Evolutionary conservation across 1,284 basidiomycete genomes (phyloP), one percentile per base, ranked within the genome.

Genomic region (Cutaneotrichosporon sp.): DNA sequence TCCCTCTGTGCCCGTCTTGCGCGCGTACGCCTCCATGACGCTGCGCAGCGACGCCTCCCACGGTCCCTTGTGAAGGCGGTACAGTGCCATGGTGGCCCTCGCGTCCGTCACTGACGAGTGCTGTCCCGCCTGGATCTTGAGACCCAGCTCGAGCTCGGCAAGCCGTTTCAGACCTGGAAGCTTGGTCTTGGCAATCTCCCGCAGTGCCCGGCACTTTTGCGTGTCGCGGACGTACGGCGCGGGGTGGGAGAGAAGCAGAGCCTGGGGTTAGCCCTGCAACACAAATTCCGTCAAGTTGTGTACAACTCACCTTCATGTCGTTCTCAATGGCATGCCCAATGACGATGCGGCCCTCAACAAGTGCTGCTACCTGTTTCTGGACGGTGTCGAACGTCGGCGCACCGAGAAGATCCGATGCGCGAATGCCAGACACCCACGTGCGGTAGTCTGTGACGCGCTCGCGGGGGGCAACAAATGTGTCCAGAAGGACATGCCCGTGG

Each of bases 311-410:
- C 77, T 90, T 87, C 20, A 96, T 78, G 76, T 98, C 94, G 64
- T 98, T 93, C 63, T 87, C 81, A 8, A 98, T 79, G 0, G 94
- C 93, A 70, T 98, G 94, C 1, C 94, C 96, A 7, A 99, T 81
- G n/a, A 98, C 72, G 35, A 96, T 83, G 44, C 85, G 80, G 51
- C 86, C 90, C 58, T 88, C 83, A 17, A 96, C 73, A 14, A 97
- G 64, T 23, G 82, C 83, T 0, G 90, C 83, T 0, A 97, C 91
- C 52, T 81, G 74, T 63, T 84, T 81, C 69, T 97, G 91, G 0
- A 97, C 83, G 46, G 87, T 83, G 5, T 80, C 79, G 67, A 97
- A 97, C 0, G 82, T 75, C 61, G 84, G 85, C 1, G 90, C 90
- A 85, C 83, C 77, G 0, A 82, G 67, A 77, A 98, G 82, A 69